Evolutionary conservation across 1,139 yeast genomes (phyloP), one percentile per base, ranked within the genome.

Genomic region (Tardiomyces digboiensis): DNA sequence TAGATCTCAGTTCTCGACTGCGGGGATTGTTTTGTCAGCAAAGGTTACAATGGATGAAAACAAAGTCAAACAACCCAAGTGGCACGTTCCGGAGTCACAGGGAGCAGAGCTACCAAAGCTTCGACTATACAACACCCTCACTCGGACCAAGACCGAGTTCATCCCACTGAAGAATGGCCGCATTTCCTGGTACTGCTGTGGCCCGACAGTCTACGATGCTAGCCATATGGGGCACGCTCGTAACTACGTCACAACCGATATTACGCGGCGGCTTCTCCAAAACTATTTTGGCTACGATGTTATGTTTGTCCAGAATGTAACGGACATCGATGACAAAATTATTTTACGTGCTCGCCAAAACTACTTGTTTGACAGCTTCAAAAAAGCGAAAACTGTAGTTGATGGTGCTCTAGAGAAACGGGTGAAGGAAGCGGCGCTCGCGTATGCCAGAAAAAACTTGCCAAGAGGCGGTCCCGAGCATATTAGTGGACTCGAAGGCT

Each of bases 141-240:
- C 97, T 10, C 75, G 95, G 53, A 64, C 78, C 36, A 91, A 91
- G 60, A 84, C 78, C 36, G 84, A 73, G 44, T 89, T 91, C 56
- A 63, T 78, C 19, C 91, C 97, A 2, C 64, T 71, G 46, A 67
- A 71, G 42, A 62, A 65, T 3, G 76, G 78, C 49, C 78, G 76
- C 48, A 82, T 91, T 43, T 76, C 89, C 2, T 91, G 99, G 99
- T 91, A 91, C 67, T 85, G 89, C 46, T 91, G 99, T 73, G 99
- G 99, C 5, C 98, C 98, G 12, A 91, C 99, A 0, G 97, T 91
- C n/a, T 91, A 91, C 59, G 96, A 91, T 64, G 81, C 93, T 39
- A 79, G 93, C 43, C 99, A 91, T 61, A 87, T 91, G 97, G 99
- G 99, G n/a, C 99, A 93, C 65, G 98, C 98, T 19, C 74, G 98